A percentile compares a stretch with the other conserved stretches of the same genome.
These are phyloP conservation scores for Clavariopsis aquatica DNA, from an alignment of 495 filamentous ascomycete genomes.

Conservation along the genomic window DNA sequence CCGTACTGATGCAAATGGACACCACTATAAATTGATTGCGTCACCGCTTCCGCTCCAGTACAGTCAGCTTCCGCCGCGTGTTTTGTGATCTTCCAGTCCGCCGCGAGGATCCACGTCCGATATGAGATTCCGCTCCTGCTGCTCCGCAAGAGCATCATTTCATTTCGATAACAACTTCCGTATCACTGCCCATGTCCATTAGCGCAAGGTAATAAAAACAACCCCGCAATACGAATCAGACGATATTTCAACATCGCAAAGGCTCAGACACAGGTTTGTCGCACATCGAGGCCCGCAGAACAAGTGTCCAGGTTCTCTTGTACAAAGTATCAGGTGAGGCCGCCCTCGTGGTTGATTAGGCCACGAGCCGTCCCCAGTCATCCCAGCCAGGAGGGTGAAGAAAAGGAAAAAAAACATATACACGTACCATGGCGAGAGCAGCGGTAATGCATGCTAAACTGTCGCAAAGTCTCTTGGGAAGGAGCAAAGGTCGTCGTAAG, in stretches of 20 bases:
- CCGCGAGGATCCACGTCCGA: not conserved
- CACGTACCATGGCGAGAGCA: no score
- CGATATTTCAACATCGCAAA: not conserved
- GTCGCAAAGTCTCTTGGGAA: no score
- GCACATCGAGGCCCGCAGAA: not conserved
- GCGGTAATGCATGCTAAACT: no score
- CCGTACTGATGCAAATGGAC: no score
- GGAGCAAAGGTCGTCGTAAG: no score
- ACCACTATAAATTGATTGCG: no score
- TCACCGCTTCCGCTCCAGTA: not conserved
- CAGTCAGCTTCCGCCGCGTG: not conserved
- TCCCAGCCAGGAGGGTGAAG: not conserved
- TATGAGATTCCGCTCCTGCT: not conserved
- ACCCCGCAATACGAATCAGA: not conserved
- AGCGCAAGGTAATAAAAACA: not conserved
- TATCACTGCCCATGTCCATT: not conserved
- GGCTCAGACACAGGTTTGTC: conserved; percentile 7
- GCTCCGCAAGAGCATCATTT: not conserved
- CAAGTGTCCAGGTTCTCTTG: conserved; percentile 12
- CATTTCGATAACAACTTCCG: not conserved
- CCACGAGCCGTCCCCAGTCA: conserved; percentile 15
- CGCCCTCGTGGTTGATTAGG: conserved; percentile 6
- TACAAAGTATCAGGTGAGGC: conserved; percentile 17
- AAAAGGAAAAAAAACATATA: no score
- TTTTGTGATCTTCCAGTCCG: not conserved